A percentile compares a stretch with the other conserved stretches of the same genome.
These are phyloP conservation scores for Oxyria digyna DNA, from an alignment of 148 eudicot species.

Conservation along the genomic window DNA sequence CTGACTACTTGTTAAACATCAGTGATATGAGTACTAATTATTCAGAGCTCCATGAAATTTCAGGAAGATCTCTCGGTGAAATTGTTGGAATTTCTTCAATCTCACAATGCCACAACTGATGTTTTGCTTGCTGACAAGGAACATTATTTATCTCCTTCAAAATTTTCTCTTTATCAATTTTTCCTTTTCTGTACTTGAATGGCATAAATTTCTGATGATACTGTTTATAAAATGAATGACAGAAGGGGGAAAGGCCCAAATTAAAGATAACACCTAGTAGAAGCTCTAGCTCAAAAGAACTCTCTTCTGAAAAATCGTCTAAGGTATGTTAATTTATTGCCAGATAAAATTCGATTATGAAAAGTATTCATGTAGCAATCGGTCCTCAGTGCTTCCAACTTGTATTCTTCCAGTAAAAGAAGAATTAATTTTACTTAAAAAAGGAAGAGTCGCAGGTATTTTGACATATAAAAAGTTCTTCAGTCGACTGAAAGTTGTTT, in stretches of 20 bases:
- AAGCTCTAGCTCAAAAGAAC: constrained; percentile 30
- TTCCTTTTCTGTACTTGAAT: background rate
- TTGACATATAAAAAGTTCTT: no score
- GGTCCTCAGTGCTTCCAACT: background rate
- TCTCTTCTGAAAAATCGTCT: constrained; percentile 30
- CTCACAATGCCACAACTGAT: constrained; percentile 89
- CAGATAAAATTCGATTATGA: background rate
- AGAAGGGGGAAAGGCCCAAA: constrained; percentile 64
- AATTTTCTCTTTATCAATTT: background rate
- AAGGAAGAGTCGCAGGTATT: no score
- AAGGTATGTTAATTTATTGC: constrained; percentile 41
- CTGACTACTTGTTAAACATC: constrained; percentile 68
- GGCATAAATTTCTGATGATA: background rate
- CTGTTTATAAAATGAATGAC: constrained; percentile 4
- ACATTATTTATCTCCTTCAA: constrained; percentile 21
- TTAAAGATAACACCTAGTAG: constrained; percentile 32
- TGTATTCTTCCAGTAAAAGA: background rate
- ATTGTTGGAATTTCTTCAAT: constrained; percentile 76
- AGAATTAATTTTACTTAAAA: background rate
- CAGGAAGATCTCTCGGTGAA: constrained; percentile 76
- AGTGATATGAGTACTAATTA: constrained; percentile 11
- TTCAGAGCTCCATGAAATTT: background rate
- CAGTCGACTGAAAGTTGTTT: no score
- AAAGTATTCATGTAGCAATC: background rate
- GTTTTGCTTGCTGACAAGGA: constrained; percentile 75